Evolutionary conservation across 73 alveolate genomes (phyloP).

Genomic region (Symbiodinium pilosum): DNA sequence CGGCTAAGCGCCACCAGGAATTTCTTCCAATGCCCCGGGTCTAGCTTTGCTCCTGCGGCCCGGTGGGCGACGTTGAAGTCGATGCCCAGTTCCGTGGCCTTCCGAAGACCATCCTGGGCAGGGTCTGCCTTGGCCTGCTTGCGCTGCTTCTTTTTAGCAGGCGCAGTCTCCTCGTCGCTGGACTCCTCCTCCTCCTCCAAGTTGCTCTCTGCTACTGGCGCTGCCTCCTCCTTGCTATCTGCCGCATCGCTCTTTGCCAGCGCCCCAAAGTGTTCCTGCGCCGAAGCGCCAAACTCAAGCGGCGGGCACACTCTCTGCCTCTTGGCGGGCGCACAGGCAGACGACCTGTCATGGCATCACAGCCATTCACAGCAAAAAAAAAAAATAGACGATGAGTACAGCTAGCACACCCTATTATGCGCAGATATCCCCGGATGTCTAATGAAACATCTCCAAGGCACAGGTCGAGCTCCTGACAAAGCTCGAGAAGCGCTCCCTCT

Average conservation of each 20-base stretch:
- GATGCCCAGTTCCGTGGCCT: not conserved
- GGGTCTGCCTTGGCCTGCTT: not conserved
- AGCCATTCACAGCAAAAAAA: too few species aligned
- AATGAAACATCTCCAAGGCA: too few species aligned
- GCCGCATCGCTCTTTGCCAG: not conserved
- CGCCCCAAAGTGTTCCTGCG: not conserved
- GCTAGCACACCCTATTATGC: too few species aligned
- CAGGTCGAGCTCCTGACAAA: too few species aligned
- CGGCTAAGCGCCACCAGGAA: not conserved
- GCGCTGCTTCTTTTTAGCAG: not conserved
- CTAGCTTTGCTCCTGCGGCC: not conserved
- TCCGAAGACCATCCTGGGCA: not conserved
- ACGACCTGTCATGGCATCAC: not conserved
- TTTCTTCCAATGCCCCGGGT: not conserved
- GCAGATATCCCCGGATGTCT: too few species aligned
- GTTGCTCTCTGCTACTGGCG: not conserved
- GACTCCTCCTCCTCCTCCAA: not conserved
- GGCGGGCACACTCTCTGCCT: not conserved
- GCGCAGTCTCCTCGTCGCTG: not conserved
- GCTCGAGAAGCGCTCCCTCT: not conserved
- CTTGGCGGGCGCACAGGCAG: not conserved
- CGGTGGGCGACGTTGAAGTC: not conserved
- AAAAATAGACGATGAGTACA: too few species aligned
- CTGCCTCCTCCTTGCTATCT: not conserved
- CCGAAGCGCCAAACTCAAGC: not conserved